Evolutionary conservation across 306 rosid species (phyloP), one percentile per base, ranked within the genome.

Genomic region (Lathyrus aphaca): DNA sequence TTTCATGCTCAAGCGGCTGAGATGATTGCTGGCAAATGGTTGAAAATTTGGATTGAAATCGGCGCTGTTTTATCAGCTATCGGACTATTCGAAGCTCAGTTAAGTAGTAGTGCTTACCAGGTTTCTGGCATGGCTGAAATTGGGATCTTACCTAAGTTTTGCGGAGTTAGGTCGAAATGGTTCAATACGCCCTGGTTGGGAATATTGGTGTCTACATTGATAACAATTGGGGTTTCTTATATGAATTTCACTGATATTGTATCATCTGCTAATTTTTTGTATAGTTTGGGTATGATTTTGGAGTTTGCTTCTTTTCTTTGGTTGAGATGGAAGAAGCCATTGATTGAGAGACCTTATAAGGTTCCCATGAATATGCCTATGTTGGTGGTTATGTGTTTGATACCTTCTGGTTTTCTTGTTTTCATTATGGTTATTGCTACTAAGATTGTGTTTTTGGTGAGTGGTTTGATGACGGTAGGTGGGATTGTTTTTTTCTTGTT

Each of bases 151-250:
- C 96, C 92, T 0, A 44, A 14, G 61, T 3, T 79, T 63, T 86
- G 79, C 5, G 84, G 77, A 0, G 18, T 58, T 8, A 59, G 83
- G 14, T 81, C 87, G 1, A 65, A 59, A 29, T 56, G 71, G 77
- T 89, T 87, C 76, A 16, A 62, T 55, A 89, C 96, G 1, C 96
- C 96, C 7, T 86, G 88, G 90, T 71, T 86, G 17, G 96, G 90
- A 9, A 89, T 89, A 43, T 8, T 85, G 73, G 0, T 81, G 1
- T 79, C 90, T 1, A 69, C 87, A 2, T 0, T 50, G 42, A 64
- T 86, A 58, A 25, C 87, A 5, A 49, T 83, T 18, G 74, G 17
- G 2, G 80, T 87, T 16, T 85, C 96, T 19, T 79, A 40, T 14
- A 29, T 89, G 81, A 12, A 27, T 1, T 78, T 87, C 42, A 35